Conservation (phyloP, 2,329 filamentous ascomycete genomes). For the Colletotrichum sp. region DNA sequence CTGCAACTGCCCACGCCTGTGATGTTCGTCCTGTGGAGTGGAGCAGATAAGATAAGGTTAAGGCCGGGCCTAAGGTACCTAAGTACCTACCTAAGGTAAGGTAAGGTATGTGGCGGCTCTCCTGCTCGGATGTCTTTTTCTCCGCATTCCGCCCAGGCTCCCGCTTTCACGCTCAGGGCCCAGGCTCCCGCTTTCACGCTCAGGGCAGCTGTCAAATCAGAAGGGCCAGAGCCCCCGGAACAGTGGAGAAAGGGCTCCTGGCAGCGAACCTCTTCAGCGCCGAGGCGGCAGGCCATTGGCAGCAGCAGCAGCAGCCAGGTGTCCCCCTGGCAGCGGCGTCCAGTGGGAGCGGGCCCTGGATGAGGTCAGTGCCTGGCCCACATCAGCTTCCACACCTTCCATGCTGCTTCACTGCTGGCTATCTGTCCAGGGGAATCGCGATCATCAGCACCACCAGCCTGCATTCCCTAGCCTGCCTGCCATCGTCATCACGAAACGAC, state of each 20-base stretch:
- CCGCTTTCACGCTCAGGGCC: no score
- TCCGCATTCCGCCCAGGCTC: conserved; percentile 6
- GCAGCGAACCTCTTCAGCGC: conserved; percentile 12
- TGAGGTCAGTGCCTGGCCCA: conserved; percentile 20
- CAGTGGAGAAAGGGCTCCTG: neutral
- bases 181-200: neutral
- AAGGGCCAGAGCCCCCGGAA: neutral
- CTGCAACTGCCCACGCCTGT: neutral
- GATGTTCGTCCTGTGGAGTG: neutral
- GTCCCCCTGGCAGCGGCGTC: neutral
- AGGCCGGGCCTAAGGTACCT: neutral
- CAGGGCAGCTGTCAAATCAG: neutral
- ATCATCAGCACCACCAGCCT: neutral
- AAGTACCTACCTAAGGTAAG: no score
- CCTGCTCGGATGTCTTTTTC: conserved; percentile 7
- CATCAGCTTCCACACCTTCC: conserved; percentile 14
- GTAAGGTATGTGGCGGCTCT: neutral
- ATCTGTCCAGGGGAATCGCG: conserved; percentile 18
- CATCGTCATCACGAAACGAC: neutral
- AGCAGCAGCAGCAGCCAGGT: neutral
- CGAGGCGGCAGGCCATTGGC: neutral
- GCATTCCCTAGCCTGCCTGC: neutral
- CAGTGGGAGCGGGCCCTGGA: conserved; percentile 9
- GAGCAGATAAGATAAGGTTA: conserved; percentile 13
- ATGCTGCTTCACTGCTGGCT: neutral